Evolutionary conservation across 2,329 filamentous ascomycete species (phyloP), one percentile per base, ranked within the genome.

Genomic region (Paraphaeosphaeria minitans): DNA sequence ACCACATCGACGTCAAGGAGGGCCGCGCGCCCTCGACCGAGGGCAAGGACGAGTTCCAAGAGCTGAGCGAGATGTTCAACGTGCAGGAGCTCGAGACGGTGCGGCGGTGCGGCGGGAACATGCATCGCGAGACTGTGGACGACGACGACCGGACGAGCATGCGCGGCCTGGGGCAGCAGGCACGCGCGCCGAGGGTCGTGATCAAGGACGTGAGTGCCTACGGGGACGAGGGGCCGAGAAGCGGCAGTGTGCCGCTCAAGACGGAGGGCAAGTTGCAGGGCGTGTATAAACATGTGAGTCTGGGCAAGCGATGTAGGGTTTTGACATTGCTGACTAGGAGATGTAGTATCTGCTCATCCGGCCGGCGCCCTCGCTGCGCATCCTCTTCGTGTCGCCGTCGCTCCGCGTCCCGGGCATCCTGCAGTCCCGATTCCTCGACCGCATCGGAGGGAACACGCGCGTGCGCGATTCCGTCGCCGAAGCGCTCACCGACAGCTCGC

Each of bases 51-150:
- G 85, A 88, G 64, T 88, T 92, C 59, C 83, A 85, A 53, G 83
- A 87, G 45, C 78, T 93, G 29, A 85, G 82, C 54, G 87, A 91
- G 66, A 88, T 91, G 83, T 85, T 93, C 70, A 91, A 88, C 56
- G 80, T 85, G 12, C 75, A 82, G 0, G 90, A 93, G 71, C 76
- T 92, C 4, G 85, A 87, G 47, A 87, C 84, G 0, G 85, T 90
- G 0, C 83, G 87, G 1, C 83, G 82, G 55, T 82, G 80, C 56
- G 89, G 89, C 13, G 89, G 89, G 1, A 80, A 82, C 42, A 86
- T 89, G 81, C 87, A 90, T 66, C 77, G 78, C 24, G 82, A 84
- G 54, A 79, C 81, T 47, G 60, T 79, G 7, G 79, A 83, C 27
- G 81, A 85, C 14, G 80, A 82, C 43, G 76, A 79, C 31, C 75